Conservation (phyloP, 257 asterid species). For the Verbena officinalis region DNA sequence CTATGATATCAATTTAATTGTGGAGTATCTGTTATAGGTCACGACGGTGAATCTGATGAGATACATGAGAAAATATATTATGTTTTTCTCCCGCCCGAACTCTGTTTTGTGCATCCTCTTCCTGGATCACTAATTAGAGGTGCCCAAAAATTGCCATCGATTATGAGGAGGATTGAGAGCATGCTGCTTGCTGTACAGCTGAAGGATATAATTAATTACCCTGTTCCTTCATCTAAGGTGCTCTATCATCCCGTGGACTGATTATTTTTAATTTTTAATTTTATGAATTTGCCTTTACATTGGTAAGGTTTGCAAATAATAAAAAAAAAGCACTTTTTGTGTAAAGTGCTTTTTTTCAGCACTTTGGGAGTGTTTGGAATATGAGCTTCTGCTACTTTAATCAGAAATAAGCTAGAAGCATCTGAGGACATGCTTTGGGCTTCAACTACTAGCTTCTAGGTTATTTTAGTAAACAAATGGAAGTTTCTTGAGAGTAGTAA, state of each 20-base stretch:
- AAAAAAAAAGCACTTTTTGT: no score
- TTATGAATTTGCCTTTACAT: no score
- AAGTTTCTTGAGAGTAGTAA: no score
- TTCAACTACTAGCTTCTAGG: no score
- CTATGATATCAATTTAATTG: slow-evolving; percentile 28
- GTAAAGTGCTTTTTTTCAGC: no score
- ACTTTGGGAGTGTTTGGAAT: no score
- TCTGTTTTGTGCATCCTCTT: slow-evolving; percentile 93
- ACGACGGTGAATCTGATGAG: slow-evolving; percentile 70
- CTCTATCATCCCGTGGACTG: slow-evolving; percentile 12
- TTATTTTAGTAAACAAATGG: no score
- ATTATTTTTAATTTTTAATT: slow-evolving; percentile 4
- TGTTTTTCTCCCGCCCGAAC: slow-evolving; percentile 98
- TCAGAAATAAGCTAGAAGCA: no score
- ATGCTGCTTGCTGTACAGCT: slow-evolving; percentile 97
- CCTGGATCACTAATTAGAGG: slow-evolving; percentile 93
- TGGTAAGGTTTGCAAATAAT: no score
- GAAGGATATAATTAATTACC: slow-evolving; percentile 67
- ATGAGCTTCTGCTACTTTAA: no score
- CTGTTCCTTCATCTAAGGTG: slow-evolving; percentile 84
- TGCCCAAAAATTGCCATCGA: slow-evolving; percentile 96
- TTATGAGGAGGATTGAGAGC: slow-evolving; percentile 94
- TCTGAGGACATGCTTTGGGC: no score
- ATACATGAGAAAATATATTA: slow-evolving; percentile 84
- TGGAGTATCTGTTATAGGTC: slow-evolving; percentile 44